Evolutionary conservation across 257 asterid genomes (phyloP).

Genomic region (Thymus mandschuricus): DNA sequence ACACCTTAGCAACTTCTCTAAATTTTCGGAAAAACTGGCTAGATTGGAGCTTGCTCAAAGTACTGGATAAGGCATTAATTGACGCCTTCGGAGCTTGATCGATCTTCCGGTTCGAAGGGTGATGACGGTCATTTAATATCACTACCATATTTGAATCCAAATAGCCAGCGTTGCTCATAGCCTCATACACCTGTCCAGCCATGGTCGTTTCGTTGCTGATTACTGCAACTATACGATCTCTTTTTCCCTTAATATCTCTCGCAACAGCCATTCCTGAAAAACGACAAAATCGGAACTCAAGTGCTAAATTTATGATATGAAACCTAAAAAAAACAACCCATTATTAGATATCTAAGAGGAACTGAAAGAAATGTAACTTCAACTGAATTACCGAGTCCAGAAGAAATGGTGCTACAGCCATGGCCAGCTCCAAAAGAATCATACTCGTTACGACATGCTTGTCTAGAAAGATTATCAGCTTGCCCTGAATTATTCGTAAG

Average conservation of each 20-base stretch:
- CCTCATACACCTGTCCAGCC: constrained; percentile 96
- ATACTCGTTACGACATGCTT: constrained; percentile 46
- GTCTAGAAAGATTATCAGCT: constrained; percentile 40
- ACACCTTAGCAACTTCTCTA: constrained; percentile 90
- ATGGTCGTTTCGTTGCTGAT: constrained; percentile 85
- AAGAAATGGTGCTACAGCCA: constrained; percentile 91
- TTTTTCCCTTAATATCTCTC: constrained; percentile 81
- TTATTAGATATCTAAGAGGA: constrained; percentile 8
- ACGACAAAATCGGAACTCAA: constrained; percentile 16
- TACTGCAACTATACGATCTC: constrained; percentile 79
- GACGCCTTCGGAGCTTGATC: constrained; percentile 76
- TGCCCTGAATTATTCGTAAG: constrained; percentile 36
- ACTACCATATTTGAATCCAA: constrained; percentile 87
- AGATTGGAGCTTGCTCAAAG: constrained; percentile 83
- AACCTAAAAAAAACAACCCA: background rate
- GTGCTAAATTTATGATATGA: background rate
- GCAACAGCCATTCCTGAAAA: constrained; percentile 86
- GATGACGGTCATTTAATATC: constrained; percentile 74
- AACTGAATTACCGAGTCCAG: constrained; percentile 76
- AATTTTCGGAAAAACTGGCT: constrained; percentile 73
- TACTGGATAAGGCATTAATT: constrained; percentile 65
- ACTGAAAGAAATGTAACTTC: constrained; percentile 14
- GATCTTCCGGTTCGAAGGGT: constrained; percentile 67
- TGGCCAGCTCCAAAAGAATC: constrained; percentile 84
- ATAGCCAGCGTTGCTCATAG: constrained; percentile 94